Percentiles rank a stretch among this genome's conserved stretches.
Conservation (phyloP, 1,139 yeast species). For the Protomyces pachydermus region DNA sequence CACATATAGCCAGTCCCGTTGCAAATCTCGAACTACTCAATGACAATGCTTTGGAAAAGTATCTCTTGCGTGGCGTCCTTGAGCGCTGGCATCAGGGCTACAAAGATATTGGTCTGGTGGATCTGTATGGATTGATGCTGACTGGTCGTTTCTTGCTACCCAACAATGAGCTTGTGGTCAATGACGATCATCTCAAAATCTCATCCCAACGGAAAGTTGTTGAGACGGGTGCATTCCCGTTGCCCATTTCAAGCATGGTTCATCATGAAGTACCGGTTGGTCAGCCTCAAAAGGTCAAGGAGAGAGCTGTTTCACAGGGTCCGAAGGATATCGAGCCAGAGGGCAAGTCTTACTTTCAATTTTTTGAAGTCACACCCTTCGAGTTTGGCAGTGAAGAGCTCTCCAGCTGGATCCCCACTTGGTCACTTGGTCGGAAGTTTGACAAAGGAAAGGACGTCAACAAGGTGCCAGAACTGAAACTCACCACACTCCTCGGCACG, state of each 20-base stretch:
- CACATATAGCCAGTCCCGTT: slow-evolving; percentile 33
- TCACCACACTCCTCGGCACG: slow-evolving; percentile 33
- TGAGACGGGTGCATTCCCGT: slow-evolving; percentile 32
- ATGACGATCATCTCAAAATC: slow-evolving; percentile 30
- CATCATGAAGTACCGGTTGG: slow-evolving; percentile 33
- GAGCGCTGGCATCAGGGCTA: slow-evolving; percentile 30
- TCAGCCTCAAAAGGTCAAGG: slow-evolving; percentile 18
- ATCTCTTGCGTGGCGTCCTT: slow-evolving; percentile 32
- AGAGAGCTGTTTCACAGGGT: neutral
- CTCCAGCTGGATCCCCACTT: slow-evolving; percentile 34
- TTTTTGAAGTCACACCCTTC: slow-evolving; percentile 35
- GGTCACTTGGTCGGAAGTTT: slow-evolving; percentile 33
- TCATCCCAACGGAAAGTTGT: slow-evolving; percentile 31
- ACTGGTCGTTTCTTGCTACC: slow-evolving; percentile 33
- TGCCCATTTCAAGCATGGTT: slow-evolving; percentile 34
- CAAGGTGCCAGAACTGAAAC: slow-evolving; percentile 31
- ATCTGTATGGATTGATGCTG: slow-evolving; percentile 33
- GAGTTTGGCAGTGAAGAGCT: slow-evolving; percentile 35
- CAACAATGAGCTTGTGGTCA: slow-evolving; percentile 24
- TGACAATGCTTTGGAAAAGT: slow-evolving; percentile 32
- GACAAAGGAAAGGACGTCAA: slow-evolving; percentile 29
- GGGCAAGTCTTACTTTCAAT: slow-evolving; percentile 32
- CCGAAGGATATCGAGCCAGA: slow-evolving; percentile 1
- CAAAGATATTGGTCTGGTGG: slow-evolving; percentile 31
- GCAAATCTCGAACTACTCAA: slow-evolving; percentile 31